These are phyloP conservation scores for Epichloe sibirici DNA, from an alignment of 2,329 filamentous ascomycete species.

Conservation along the genomic window DNA sequence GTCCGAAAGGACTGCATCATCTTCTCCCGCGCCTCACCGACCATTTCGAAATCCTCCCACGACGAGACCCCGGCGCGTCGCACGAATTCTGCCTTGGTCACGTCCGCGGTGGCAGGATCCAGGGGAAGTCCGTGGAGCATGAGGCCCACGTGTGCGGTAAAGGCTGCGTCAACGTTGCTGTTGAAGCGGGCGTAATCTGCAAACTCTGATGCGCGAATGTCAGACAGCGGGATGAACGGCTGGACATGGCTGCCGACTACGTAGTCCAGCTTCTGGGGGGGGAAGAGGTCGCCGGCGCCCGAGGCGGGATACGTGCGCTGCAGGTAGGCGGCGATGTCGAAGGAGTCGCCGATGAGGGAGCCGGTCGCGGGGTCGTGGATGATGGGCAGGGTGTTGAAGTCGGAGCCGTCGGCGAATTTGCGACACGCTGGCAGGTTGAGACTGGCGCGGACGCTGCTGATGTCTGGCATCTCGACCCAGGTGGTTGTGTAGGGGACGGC, in stretches of 20 bases:
- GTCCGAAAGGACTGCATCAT: slow-evolving; percentile 27
- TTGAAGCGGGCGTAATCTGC: slow-evolving; percentile 32
- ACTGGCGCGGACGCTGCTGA: slow-evolving; percentile 32
- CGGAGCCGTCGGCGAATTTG: slow-evolving; percentile 41
- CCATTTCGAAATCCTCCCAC: slow-evolving; percentile 32
- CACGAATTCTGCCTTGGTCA: slow-evolving; percentile 33
- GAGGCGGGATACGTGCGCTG: slow-evolving; percentile 35
- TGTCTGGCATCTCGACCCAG: slow-evolving; percentile 42
- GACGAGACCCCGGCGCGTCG: slow-evolving; percentile 29
- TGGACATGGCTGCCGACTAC: slow-evolving; percentile 11
- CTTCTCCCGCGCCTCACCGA: slow-evolving; percentile 26
- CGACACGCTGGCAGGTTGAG: slow-evolving; percentile 38
- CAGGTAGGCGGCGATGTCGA: slow-evolving; percentile 52
- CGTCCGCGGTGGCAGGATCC: slow-evolving; percentile 34
- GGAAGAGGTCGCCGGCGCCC: slow-evolving; percentile 34
- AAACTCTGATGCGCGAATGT: slow-evolving; percentile 14
- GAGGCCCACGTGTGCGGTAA: slow-evolving; percentile 33
- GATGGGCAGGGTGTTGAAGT: slow-evolving; percentile 50
- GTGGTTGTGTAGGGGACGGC: slow-evolving; percentile 19
- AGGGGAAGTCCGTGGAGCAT: slow-evolving; percentile 32
- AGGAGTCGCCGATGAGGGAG: slow-evolving; percentile 44
- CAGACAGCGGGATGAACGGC: slow-evolving; percentile 26
- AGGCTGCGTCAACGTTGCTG: slow-evolving; percentile 38
- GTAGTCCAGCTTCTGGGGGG: slow-evolving; percentile 31
- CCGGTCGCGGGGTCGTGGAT: slow-evolving; percentile 32